Evolutionary conservation across 1,139 yeast genomes (phyloP).

Genomic region (Zhuliangozyma parablackwelliae): DNA sequence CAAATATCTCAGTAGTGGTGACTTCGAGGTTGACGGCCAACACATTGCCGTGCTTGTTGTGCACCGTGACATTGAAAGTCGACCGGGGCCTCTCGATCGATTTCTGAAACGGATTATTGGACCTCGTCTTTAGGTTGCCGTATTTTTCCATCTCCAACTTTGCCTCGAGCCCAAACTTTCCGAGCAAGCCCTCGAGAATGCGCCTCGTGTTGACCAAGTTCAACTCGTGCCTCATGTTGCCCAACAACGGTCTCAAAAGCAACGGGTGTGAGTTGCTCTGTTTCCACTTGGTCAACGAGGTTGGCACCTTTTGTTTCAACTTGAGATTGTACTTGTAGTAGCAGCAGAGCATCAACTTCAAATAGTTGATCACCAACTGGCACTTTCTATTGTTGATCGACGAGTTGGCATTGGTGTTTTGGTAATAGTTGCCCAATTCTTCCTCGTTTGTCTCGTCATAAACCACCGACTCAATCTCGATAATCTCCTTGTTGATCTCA

Average conservation of each 20-base stretch:
- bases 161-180: slow-evolving; percentile 16
- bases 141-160: slow-evolving; percentile 21
- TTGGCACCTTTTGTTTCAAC: slow-evolving; percentile 43
- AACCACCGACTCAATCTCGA: slow-evolving; percentile 65
- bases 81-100: slow-evolving; percentile 36
- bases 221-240: slow-evolving; percentile 62
- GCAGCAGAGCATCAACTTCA: slow-evolving; percentile 59
- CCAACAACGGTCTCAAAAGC: slow-evolving; percentile 62
- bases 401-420: slow-evolving; percentile 27
- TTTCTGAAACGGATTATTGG: slow-evolving; percentile 35
- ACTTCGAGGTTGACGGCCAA: slow-evolving; percentile 28
- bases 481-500: slow-evolving; percentile 59
- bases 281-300: slow-evolving; percentile 50
- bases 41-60: slow-evolving; percentile 11
- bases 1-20: slow-evolving; percentile 40
- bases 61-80: slow-evolving; percentile 16
- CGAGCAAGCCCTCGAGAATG: slow-evolving; percentile 32
- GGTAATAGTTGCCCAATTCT: slow-evolving; percentile 26
- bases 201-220: slow-evolving; percentile 39
- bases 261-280: slow-evolving; percentile 45
- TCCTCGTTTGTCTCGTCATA: slow-evolving; percentile 46
- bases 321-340: slow-evolving; percentile 51
- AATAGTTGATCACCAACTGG: slow-evolving; percentile 46
- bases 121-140: slow-evolving; percentile 12
- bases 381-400: slow-evolving; percentile 41